These are phyloP conservation scores for Tuber aestivum DNA, from an alignment of 495 filamentous ascomycete species.

Conservation along the genomic window DNA sequence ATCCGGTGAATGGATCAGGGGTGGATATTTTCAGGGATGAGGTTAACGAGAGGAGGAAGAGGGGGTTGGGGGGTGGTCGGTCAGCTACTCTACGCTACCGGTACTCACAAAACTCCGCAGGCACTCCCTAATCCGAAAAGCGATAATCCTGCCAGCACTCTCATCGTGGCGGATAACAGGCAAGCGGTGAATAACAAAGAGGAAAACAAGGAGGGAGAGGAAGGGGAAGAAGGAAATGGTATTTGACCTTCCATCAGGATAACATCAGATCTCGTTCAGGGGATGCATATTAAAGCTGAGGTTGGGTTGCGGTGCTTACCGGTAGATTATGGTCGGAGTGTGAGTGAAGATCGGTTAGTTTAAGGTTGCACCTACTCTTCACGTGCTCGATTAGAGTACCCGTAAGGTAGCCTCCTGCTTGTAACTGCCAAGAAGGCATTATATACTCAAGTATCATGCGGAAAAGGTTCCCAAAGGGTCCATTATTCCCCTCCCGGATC, in stretches of 20 bases:
- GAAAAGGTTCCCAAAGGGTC: background rate
- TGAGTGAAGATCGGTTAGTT: background rate
- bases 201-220: background rate
- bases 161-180: conserved; percentile 20
- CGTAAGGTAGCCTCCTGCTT: background rate
- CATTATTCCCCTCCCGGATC: background rate
- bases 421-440: background rate
- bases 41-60: background rate
- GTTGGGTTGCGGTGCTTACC: background rate
- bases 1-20: background rate
- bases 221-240: background rate
- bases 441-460: background rate
- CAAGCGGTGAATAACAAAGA: background rate
- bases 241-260: background rate
- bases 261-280: background rate
- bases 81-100: background rate
- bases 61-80: background rate
- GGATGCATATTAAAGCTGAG: background rate
- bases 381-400: background rate
- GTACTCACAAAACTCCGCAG: conserved; percentile 26
- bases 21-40: background rate
- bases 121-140: background rate
- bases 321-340: background rate
- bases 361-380: background rate
- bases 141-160: conserved; percentile 11